Conservation (phyloP, 179 eudicot genomes). For the Actinidia chinensis region DNA sequence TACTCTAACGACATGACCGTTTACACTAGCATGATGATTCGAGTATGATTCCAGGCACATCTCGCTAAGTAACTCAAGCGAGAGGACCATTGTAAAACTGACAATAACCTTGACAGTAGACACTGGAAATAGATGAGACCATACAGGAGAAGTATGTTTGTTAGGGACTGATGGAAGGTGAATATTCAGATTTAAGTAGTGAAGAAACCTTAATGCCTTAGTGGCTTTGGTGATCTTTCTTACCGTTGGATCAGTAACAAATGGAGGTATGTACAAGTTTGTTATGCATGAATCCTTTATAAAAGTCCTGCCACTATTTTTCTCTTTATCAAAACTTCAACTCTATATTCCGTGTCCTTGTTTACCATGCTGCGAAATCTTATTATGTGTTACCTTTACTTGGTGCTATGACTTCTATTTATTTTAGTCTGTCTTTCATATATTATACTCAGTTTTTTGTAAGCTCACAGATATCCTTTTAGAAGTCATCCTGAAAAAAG, state of each 20-base stretch:
- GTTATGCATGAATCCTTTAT: not conserved
- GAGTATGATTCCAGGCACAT: constrained; percentile 54
- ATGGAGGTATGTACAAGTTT: constrained; percentile 70
- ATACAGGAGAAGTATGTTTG: constrained; percentile 85
- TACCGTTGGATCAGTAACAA: constrained; percentile 66
- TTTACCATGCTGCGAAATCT: too few species aligned
- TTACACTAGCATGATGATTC: constrained; percentile 40
- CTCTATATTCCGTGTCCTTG: not conserved
- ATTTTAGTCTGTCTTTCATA: too few species aligned
- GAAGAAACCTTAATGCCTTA: constrained; percentile 77
- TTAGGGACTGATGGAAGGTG: constrained; percentile 90
- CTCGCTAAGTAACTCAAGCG: constrained; percentile 30
- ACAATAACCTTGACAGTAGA: constrained; percentile 28
- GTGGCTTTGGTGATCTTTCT: constrained; percentile 75
- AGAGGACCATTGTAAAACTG: constrained; percentile 23
- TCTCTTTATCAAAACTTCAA: not conserved
- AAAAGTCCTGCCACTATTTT: not conserved
- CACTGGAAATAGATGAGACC: constrained; percentile 90
- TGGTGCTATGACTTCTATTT: too few species aligned
- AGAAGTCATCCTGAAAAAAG: too few species aligned
- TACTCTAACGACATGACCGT: constrained; percentile 40
- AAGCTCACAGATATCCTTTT: too few species aligned
- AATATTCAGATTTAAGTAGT: constrained; percentile 82
- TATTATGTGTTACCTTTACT: too few species aligned
- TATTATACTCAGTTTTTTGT: too few species aligned